Evolutionary conservation across 352 stramenopile genomes (phyloP), one percentile per base, ranked within the genome.

Genomic region (Globisporangium carolinianum): DNA sequence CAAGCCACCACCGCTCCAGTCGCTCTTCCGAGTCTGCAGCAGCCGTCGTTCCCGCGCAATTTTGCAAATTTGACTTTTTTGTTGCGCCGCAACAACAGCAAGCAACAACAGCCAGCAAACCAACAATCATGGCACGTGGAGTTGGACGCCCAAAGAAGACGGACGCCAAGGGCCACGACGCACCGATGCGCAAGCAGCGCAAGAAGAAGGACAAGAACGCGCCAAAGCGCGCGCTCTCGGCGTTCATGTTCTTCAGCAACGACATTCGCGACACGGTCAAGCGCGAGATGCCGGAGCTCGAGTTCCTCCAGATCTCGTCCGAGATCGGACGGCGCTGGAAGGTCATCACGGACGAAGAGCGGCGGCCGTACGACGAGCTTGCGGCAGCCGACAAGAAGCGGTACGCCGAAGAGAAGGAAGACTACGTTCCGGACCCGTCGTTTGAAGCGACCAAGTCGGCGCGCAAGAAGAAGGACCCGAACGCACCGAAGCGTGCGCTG

Each of bases 171-270:
- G 61, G 61, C 47, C 41, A 69, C 49, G 71, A 74, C 57, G 78
- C 79, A 53, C 78, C 79, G 45, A 72, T 69, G 51, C 79, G 82
- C 69, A 92, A 92, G 77, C 77, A 79, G 55, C 79, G 83, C 68
- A 84, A 87, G 71, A 96, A 96, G 82, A 95, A 94, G 83, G 88
- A 96, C 70, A 94, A 94, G 68, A 93, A 95, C 68, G 86, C 82
- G 39, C 88, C 88, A 47, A 96, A 96, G 76, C 85, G 87, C 58
- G 80, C 87, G 51, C 75, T 94, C 38, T 95, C 88, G 48, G 86
- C 86, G 55, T 96, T 95, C 66, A 94, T 96, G 83, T 96, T 96
- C 69, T 96, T 94, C 73, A 85, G 69, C 65, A 94, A 92, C 66
- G 81, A 94, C 61, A 92, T 93, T 62, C 86, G 88, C 38, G 86